Evolutionary conservation across 129 eudicot genomes (phyloP).

Genomic region (Lactuca sativa): DNA sequence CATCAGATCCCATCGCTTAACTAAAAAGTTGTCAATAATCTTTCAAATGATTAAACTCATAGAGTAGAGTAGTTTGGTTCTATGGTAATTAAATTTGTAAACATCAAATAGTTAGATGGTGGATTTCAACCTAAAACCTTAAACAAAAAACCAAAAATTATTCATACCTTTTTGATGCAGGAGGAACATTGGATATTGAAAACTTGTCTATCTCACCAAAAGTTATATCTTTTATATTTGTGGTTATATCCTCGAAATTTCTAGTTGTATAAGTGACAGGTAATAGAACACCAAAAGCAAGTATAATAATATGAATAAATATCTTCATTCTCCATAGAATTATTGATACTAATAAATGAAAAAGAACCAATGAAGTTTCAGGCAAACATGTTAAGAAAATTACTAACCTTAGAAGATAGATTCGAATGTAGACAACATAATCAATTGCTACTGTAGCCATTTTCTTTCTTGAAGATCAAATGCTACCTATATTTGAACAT

Average conservation of each 20-base stretch:
- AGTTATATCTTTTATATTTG: constrained; percentile 47
- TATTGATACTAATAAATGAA: constrained; percentile 6
- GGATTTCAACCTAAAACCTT: not conserved
- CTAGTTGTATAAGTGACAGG: constrained; percentile 85
- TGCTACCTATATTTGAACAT: no score
- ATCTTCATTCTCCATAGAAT: constrained; percentile 79
- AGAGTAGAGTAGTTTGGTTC: no score
- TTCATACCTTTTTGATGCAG: constrained; percentile 72
- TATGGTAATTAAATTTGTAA: no score
- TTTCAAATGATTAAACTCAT: no score
- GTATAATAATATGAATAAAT: constrained; percentile 77
- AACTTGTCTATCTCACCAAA: constrained; percentile 86
- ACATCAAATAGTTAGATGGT: no score
- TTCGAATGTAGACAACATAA: constrained; percentile 85
- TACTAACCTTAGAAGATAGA: constrained; percentile 92
- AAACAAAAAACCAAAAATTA: not conserved
- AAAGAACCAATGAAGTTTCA: not conserved
- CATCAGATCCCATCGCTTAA: not conserved
- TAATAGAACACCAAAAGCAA: constrained; percentile 74
- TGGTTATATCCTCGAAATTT: constrained; percentile 30
- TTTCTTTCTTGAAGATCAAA: no score
- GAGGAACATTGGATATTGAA: constrained; percentile 83
- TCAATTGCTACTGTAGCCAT: no score
- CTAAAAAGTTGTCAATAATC: not conserved
- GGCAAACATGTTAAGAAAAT: not conserved